Conservation (phyloP, 1,284 basidiomycete genomes). For the Leccinum pallidistipes region DNA sequence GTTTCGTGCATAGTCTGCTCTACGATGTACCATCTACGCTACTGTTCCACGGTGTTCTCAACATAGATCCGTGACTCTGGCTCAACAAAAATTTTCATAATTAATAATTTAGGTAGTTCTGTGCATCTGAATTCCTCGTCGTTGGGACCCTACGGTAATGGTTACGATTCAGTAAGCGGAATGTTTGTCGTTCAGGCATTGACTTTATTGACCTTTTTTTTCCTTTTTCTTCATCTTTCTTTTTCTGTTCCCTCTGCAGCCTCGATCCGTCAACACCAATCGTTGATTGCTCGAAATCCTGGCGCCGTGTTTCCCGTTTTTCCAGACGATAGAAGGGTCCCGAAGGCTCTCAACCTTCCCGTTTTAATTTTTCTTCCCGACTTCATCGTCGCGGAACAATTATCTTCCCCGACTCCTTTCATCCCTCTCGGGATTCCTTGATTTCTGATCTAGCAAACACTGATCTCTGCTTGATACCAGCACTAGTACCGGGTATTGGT, state of each 20-base stretch:
- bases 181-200: slow-evolving; percentile 9
- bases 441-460: background rate
- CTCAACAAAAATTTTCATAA: slow-evolving; percentile 16
- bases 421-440: background rate
- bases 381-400: slow-evolving; percentile 1
- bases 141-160: slow-evolving; percentile 5
- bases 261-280: background rate
- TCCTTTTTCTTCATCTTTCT: background rate
- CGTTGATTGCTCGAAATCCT: background rate
- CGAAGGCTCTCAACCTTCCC: background rate
- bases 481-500: background rate
- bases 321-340: background rate
- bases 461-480: background rate
- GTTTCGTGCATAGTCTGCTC: slow-evolving; percentile 32
- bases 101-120: slow-evolving; percentile 31
- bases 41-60: slow-evolving; percentile 15
- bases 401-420: slow-evolving; percentile 2
- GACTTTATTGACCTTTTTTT: slow-evolving; percentile 21
- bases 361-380: slow-evolving; percentile 1
- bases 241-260: slow-evolving; percentile 10
- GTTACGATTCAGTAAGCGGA: slow-evolving; percentile 25
- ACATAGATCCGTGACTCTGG: slow-evolving; percentile 32
- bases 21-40: slow-evolving; percentile 32
- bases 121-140: slow-evolving; percentile 21
- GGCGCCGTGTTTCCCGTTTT: background rate